Evolutionary conservation across 2,329 filamentous ascomycete genomes (phyloP).

Genomic region (Ceratocystiopsis sp.): DNA sequence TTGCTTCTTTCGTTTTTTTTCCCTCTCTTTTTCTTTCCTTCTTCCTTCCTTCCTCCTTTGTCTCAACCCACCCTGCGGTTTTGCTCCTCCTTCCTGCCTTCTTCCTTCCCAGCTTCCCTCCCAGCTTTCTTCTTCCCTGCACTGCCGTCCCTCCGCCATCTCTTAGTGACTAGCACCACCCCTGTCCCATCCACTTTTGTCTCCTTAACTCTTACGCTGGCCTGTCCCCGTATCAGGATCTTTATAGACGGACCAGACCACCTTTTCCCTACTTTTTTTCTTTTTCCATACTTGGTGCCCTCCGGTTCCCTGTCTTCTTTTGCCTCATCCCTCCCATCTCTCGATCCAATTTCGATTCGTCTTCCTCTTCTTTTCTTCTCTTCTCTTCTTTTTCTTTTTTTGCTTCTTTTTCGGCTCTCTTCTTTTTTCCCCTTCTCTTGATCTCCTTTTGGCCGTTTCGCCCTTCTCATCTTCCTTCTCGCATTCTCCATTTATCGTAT

Average conservation of each 20-base stretch:
- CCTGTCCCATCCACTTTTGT: neutral
- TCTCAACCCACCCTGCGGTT: neutral
- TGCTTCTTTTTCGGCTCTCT: neutral
- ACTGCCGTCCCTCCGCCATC: neutral
- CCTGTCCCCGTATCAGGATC: neutral
- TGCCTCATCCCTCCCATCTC: neutral
- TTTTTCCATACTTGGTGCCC: neutral
- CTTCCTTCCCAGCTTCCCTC: neutral
- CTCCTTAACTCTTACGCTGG: too few species aligned
- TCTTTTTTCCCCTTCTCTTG: neutral
- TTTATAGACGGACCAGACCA: too few species aligned
- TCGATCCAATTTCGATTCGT: neutral
- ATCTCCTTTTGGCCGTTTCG: neutral
- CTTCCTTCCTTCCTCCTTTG: neutral
- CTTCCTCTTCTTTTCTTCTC: neutral
- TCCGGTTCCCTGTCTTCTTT: neutral
- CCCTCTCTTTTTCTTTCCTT: neutral
- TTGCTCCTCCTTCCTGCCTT: neutral
- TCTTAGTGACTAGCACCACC: neutral
- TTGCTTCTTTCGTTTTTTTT: constrained; percentile 1
- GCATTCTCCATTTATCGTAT: neutral
- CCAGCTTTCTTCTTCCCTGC: neutral
- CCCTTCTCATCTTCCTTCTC: neutral
- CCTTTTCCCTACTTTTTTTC: neutral
- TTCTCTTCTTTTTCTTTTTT: constrained; percentile 1